Percentiles rank a stretch among this genome's conserved stretches.
phyloP scores from a whole-genome alignment of 345 rosid genomes.

The Gossypioides kirkii region DNA sequence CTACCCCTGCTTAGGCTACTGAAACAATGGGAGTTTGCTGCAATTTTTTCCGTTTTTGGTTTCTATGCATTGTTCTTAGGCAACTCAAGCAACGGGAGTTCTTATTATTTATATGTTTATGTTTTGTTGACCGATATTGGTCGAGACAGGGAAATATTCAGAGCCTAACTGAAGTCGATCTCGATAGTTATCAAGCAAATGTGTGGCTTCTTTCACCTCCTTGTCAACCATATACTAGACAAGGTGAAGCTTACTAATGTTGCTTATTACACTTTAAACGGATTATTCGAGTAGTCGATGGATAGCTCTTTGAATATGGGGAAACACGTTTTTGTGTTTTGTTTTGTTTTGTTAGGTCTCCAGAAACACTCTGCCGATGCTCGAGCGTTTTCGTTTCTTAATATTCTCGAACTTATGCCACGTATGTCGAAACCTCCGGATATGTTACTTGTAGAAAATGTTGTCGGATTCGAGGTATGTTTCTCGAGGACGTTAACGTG shows the following conservation, averaged over 20 bases:
- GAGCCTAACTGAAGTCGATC: constrained; percentile 65
- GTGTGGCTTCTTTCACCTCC: constrained; percentile 99
- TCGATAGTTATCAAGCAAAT: constrained; percentile 62
- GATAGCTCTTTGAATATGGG: constrained; percentile 14
- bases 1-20: too few relatives aligned
- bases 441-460: constrained; percentile 66
- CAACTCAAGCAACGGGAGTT: not conserved
- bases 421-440: constrained; percentile 51
- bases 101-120: not conserved
- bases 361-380: constrained; percentile 94
- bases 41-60: not conserved
- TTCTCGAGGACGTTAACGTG: not conserved
- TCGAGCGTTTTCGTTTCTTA: constrained; percentile 81
- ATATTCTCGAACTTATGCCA: constrained; percentile 83
- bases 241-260: constrained; percentile 43
- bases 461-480: constrained; percentile 72
- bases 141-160: constrained; percentile 75
- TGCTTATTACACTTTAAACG: not conserved
- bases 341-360: constrained; percentile 48
- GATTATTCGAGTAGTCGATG: constrained; percentile 7
- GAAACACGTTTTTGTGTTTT: constrained; percentile 12
- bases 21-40: too few relatives aligned
- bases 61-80: not conserved
- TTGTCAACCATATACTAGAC: constrained; percentile 95
- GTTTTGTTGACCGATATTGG: not conserved